Evolutionary conservation across 2,329 filamentous ascomycete species (phyloP).

Genomic region (Fusarium napiforme): DNA sequence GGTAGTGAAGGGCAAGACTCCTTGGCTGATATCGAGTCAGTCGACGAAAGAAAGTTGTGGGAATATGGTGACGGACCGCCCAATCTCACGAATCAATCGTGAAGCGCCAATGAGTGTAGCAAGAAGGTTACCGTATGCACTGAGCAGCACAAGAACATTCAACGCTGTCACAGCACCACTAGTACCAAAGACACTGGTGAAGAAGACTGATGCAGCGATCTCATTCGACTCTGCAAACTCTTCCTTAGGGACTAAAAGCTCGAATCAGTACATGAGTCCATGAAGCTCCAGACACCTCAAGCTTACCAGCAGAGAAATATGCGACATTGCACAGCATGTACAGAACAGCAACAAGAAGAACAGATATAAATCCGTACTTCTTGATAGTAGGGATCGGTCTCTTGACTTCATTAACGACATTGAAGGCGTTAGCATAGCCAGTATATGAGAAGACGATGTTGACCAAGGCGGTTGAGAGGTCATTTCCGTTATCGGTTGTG

Average conservation of each 20-base stretch:
- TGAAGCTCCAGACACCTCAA: accelerated
- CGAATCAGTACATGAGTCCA: constrained; percentile 35
- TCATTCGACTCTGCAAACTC: constrained; percentile 62
- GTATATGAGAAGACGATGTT: constrained; percentile 69
- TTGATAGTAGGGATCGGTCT: constrained; percentile 67
- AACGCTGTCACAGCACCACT: constrained; percentile 62
- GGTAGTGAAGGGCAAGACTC: constrained; percentile 66
- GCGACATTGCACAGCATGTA: constrained; percentile 71
- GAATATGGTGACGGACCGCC: constrained; percentile 66
- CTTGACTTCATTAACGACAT: constrained; percentile 71
- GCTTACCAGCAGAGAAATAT: constrained; percentile 62
- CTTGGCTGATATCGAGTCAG: constrained; percentile 58
- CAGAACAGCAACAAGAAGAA: constrained; percentile 62
- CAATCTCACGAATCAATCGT: constrained; percentile 69
- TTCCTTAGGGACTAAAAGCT: constrained; percentile 59
- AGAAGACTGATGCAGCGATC: constrained; percentile 68
- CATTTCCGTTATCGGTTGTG: constrained; percentile 51
- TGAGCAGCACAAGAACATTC: constrained; percentile 68
- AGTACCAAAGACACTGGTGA: constrained; percentile 67
- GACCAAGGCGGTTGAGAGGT: constrained; percentile 60
- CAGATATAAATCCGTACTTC: constrained; percentile 59
- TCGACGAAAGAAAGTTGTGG: constrained; percentile 67
- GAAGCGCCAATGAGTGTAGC: constrained; percentile 66
- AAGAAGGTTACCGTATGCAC: constrained; percentile 68
- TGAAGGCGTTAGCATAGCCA: constrained; percentile 70